Evolutionary conservation across 2,329 filamentous ascomycete species (phyloP).

Genomic region (Phoma herbarum): DNA sequence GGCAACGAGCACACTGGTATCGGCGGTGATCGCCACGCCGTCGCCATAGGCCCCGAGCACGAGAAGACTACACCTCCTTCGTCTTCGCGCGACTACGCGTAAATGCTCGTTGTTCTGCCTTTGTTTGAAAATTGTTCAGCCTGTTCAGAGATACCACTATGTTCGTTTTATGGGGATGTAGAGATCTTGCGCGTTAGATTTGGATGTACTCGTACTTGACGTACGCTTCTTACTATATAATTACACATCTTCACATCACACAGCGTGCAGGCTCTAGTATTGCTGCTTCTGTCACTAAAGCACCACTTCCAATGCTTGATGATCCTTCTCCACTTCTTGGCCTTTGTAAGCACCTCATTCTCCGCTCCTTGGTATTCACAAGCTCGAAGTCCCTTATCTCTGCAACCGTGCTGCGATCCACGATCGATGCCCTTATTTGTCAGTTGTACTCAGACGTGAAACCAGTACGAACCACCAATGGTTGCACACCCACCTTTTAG

Average conservation of each 20-base stretch:
- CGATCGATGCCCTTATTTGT: neutral
- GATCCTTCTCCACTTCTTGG: neutral
- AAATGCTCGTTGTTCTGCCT: conserved; percentile 7
- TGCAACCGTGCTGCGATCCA: neutral
- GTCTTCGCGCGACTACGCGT: conserved; percentile 19
- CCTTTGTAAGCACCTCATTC: neutral
- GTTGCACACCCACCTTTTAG: neutral
- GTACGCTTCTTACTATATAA: conserved; percentile 16
- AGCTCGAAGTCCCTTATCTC: neutral
- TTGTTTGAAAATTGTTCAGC: conserved; percentile 14
- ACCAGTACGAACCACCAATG: neutral
- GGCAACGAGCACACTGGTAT: conserved; percentile 59
- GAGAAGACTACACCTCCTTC: conserved; percentile 31
- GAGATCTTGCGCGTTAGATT: conserved; percentile 8
- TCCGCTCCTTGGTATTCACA: neutral
- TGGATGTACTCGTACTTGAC: conserved; percentile 13
- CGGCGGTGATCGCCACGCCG: conserved; percentile 61
- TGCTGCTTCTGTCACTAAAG: neutral
- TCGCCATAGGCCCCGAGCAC: conserved; percentile 58
- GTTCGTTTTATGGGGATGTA: conserved; percentile 12
- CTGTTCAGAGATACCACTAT: conserved; percentile 29
- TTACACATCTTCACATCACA: neutral
- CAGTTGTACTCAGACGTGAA: neutral
- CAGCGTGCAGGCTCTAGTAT: neutral
- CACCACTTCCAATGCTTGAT: neutral